Evolutionary conservation across 169 alveolate species (phyloP), one percentile per base, ranked within the genome.

Genomic region (Cryptosporidium andersoni): DNA sequence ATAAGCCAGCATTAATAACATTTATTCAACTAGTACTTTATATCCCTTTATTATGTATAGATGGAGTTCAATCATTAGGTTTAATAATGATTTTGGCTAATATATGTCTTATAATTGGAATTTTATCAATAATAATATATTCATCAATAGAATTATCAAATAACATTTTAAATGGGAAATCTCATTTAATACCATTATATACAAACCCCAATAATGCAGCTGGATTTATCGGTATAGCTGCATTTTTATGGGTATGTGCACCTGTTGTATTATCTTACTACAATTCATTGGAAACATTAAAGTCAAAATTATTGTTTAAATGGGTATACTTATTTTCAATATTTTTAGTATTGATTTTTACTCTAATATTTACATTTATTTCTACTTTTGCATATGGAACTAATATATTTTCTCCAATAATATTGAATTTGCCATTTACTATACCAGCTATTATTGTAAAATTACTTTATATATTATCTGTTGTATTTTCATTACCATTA

Each of bases 171-270:
- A 58, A 58, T n/a, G 36, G 60, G 47, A 12, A 25, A 12, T 60
- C 60, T 58, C 11, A 58, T 16, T 45, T 43, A 25, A 45, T 74
- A 55, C 74, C 85, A 43, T 45, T 63, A 40, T n/a, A 43, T 43
- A 55, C 85, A 47, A 60, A 43, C 14, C 7, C 48, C 16, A 34
- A 43, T 16, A 58, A 56, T 39, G 43, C 60, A 43, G 74, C 85
- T 11, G 85, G 85, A 5, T 74, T 74, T 74, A 48, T 74, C n/a
- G 85, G 85, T 3, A 74, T 68, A 34, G 85, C 85, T 11, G 85
- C 85, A 58, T 74, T 58, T 60, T 74, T 74, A 60, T 74, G 85
- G 85, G 85, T 74, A 4, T 74, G 85, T 34, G 85, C 85, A 58
- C 85, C 85, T 39, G 85, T 74, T 55, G 49, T 68, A 1, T 63